Conservation (phyloP, 257 asterid genomes). For the Petunia secreta region DNA sequence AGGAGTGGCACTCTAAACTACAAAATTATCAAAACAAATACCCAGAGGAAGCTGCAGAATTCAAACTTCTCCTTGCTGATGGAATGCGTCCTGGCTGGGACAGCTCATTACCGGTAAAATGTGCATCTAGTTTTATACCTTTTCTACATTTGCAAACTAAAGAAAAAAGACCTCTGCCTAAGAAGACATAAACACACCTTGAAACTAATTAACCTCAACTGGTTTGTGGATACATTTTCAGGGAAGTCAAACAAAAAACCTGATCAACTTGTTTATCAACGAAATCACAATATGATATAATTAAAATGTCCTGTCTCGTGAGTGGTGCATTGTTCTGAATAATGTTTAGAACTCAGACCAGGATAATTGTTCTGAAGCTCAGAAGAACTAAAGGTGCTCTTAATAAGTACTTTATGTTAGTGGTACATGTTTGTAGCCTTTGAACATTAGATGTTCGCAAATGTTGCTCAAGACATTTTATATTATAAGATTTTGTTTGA, state of each 20-base stretch:
- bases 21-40: conserved; percentile 40
- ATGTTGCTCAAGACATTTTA: background rate
- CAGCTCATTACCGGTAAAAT: conserved; percentile 48
- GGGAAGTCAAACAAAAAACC: background rate
- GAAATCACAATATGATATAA: background rate
- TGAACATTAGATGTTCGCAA: background rate
- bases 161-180: background rate
- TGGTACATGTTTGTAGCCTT: background rate
- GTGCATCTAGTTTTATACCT: background rate
- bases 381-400: background rate
- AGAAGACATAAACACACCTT: background rate
- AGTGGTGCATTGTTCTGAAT: conserved; percentile 8
- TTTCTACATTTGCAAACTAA: background rate
- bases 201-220: conserved; percentile 15
- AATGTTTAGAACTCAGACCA: conserved; percentile 11
- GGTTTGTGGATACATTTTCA: background rate
- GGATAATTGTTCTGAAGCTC: background rate
- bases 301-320: background rate
- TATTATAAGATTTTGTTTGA: background rate
- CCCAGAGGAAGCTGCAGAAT: conserved; percentile 57
- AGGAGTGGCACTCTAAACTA: conserved; percentile 53
- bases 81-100: conserved; percentile 63
- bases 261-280: background rate
- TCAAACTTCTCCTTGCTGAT: conserved; percentile 47
- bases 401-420: background rate